Evolutionary conservation across 208 protist species (phyloP).

Genomic region (Wallacemonas sp.): DNA sequence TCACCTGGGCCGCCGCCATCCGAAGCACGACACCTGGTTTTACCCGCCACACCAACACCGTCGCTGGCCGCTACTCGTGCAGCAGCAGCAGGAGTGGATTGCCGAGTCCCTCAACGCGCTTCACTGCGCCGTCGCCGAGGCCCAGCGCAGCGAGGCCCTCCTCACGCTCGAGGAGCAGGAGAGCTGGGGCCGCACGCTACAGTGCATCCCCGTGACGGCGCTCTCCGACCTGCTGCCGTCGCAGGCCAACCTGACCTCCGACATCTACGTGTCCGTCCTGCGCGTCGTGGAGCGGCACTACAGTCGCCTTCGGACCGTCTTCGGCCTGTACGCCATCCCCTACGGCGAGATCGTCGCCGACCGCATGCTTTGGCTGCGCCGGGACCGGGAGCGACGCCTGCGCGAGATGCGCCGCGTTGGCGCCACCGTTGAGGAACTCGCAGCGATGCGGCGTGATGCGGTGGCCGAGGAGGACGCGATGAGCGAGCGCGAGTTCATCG

Average conservation of each 20-base stretch:
- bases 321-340: conserved; percentile 46
- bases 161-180: conserved; percentile 61
- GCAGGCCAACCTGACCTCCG: conserved; percentile 26
- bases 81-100: conserved; percentile 70
- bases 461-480: neutral
- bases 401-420: neutral
- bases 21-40: conserved; percentile 51
- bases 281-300: conserved; percentile 49
- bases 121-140: conserved; percentile 52
- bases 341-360: conserved; percentile 4
- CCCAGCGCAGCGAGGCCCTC: conserved; percentile 16
- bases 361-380: conserved; percentile 19
- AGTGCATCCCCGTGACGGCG: conserved; percentile 44
- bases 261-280: conserved; percentile 55
- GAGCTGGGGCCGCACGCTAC: conserved; percentile 33
- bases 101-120: conserved; percentile 70
- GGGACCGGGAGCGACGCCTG: neutral
- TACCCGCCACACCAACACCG: conserved; percentile 60
- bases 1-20: conserved; percentile 25
- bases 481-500: neutral
- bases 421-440: neutral
- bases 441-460: neutral
- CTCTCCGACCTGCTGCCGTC: conserved; percentile 60
- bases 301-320: conserved; percentile 49
- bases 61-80: conserved; percentile 45